These are phyloP conservation scores for Colletotrichum tofieldiae DNA, from an alignment of 2,329 filamentous ascomycete species.

Conservation along the genomic window DNA sequence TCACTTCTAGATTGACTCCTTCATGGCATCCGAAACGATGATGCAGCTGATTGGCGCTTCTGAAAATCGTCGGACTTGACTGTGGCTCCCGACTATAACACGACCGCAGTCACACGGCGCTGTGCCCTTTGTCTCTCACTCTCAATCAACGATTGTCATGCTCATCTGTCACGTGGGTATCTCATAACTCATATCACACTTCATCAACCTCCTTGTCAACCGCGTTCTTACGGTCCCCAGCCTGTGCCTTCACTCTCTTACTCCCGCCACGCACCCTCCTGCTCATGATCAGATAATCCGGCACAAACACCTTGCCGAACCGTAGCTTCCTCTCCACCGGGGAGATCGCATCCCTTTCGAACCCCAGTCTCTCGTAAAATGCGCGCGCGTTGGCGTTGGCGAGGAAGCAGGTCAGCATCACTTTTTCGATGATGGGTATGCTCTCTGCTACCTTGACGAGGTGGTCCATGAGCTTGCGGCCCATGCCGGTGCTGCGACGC, in stretches of 20 bases:
- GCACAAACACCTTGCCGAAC: constrained; percentile 66
- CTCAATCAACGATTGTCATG: background rate
- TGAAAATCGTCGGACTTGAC: no score
- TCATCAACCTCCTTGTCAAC: background rate
- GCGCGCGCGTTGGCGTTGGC: constrained; percentile 70
- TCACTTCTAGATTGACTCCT: background rate
- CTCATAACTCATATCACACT: background rate
- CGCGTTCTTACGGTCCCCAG: background rate
- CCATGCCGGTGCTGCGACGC: constrained; percentile 72
- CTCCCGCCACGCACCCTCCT: constrained; percentile 53
- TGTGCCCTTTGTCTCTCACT: no score
- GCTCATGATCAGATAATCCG: constrained; percentile 75
- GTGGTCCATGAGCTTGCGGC: constrained; percentile 70
- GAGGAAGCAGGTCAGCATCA: constrained; percentile 82
- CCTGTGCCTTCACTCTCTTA: background rate
- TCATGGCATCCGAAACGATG: no score
- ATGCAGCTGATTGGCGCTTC: no score
- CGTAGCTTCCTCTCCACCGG: constrained; percentile 68
- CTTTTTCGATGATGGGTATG: constrained; percentile 71
- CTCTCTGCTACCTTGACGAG: constrained; percentile 68
- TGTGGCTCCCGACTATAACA: no score
- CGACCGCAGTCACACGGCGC: no score
- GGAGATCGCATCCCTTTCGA: constrained; percentile 68
- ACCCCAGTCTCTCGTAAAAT: constrained; percentile 77
- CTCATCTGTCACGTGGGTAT: background rate